phyloP scores from a whole-genome alignment of 768 basidiomycete species.

The Guyanaporus albipodus region DNA sequence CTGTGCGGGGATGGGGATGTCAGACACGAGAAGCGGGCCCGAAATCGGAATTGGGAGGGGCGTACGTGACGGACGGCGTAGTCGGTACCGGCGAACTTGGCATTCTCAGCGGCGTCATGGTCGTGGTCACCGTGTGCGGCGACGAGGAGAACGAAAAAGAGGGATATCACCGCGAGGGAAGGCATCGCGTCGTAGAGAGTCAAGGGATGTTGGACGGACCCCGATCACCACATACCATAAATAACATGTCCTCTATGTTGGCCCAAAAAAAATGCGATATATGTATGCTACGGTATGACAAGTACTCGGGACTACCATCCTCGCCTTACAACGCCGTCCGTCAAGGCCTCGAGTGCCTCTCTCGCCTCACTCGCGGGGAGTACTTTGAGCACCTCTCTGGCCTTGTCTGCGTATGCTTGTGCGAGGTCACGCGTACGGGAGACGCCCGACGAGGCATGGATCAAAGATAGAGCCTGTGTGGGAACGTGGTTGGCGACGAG shows the following conservation, averaged over 20 bases:
- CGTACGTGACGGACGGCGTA: conserved; percentile 92
- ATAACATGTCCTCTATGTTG: no score
- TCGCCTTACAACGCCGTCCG: conserved; percentile 62
- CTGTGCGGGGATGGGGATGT: conserved; percentile 37
- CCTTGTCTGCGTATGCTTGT: conserved; percentile 67
- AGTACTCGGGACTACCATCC: conserved; percentile 43
- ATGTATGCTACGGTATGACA: no score
- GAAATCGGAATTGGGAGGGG: conserved; percentile 19
- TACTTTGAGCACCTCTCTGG: conserved; percentile 59
- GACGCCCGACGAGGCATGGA: conserved; percentile 63
- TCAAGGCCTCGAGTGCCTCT: conserved; percentile 67
- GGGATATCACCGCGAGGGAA: conserved; percentile 40
- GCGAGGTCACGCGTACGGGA: conserved; percentile 79
- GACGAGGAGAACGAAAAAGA: conserved; percentile 32
- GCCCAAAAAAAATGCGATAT: no score
- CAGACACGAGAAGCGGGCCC: conserved; percentile 8
- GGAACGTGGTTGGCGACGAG: background rate
- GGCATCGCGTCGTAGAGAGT: conserved; percentile 40
- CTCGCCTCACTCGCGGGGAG: conserved; percentile 83
- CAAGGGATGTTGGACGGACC: conserved; percentile 13
- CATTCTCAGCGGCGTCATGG: conserved; percentile 48
- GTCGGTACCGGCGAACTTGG: conserved; percentile 43
- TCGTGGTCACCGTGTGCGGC: conserved; percentile 63
- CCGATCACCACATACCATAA: conserved; percentile 16
- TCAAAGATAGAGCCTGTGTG: conserved; percentile 51